Evolutionary conservation across 768 basidiomycete genomes (phyloP).

Genomic region (Mycena albidolilacea): DNA sequence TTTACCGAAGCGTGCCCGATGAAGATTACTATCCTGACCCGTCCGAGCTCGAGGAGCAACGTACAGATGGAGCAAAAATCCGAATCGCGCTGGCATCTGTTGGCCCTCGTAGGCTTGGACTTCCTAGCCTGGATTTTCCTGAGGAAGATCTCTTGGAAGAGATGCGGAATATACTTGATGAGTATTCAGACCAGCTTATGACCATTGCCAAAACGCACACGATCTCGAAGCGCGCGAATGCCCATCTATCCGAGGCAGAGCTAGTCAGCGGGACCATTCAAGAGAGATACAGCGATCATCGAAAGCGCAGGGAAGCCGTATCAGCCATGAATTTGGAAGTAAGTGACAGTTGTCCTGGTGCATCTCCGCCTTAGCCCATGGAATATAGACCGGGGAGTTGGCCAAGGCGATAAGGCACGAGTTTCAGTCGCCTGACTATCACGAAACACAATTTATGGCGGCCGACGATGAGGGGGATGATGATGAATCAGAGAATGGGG

Average conservation of each 20-base stretch:
- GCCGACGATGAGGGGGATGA: conserved; percentile 46
- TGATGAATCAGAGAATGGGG: conserved; percentile 44
- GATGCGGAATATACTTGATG: conserved; percentile 54
- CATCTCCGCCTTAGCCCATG: conserved; percentile 1
- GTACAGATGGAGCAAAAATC: conserved; percentile 41
- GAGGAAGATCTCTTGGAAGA: conserved; percentile 50
- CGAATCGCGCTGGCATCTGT: conserved; percentile 43
- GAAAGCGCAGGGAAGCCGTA: conserved; percentile 56
- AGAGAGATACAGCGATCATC: conserved; percentile 59
- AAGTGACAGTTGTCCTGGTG: conserved; percentile 34
- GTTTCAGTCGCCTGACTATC: conserved; percentile 33
- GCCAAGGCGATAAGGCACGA: conserved; percentile 54
- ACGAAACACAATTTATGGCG: conserved; percentile 34
- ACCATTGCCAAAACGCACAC: conserved; percentile 55
- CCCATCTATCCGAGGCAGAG: conserved; percentile 57
- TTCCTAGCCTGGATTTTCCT: conserved; percentile 44
- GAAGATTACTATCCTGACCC: conserved; percentile 48
- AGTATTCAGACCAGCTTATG: conserved; percentile 52
- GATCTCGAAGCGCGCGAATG: conserved; percentile 52
- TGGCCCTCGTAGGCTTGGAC: conserved; percentile 50
- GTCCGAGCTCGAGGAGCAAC: conserved; percentile 26
- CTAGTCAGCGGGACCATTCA: conserved; percentile 62
- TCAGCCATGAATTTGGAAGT: conserved; percentile 63
- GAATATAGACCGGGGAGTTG: conserved; percentile 55
- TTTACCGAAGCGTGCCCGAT: conserved; percentile 62